Base-by-base conservation (phyloP, 306 rosid genomes). In the Vigna trinervia region DNA sequence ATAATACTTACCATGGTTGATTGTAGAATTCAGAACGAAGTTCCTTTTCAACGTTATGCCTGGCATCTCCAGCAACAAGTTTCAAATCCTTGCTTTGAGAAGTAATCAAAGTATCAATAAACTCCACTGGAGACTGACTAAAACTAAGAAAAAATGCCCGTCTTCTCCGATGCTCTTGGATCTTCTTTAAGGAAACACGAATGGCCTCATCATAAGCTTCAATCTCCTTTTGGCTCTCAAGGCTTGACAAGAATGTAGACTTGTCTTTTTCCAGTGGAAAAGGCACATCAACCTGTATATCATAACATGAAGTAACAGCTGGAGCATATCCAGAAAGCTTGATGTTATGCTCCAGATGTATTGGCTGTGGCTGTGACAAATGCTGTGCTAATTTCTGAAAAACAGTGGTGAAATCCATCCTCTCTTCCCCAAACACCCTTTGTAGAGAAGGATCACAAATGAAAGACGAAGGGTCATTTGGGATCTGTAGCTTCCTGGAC, bases 101-200 rank as follows among this genome's bases (percentile, higher is more conserved):
- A 85, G 92, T 80, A 73, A 88, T 82, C 75, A 87, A 71, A 50
- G 90, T 66, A 71, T 92, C 86, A 43, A 92, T 75, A 76, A 92
- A 92, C 82, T 90, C 97, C 4, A 85, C 84, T 13, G 99, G 97
- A 76, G 91, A 89, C 77, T 90, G 92, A 81, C 99, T 88, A 84
- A 95, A 90, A 52, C 92, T 89, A 84, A 92, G 93, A 89, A 95
- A 95, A 86, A 90, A 95, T 73, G 96, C 88, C 10, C 93, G 86
- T 66, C 92, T 89, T 71, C 84, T 80, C 5, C 77, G 73, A 83
- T 90, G 97, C 76, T 92, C 97, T 13, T 86, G 90, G 45, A 92
- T 84, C 83, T 88, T 88, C 80, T 90, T 90, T 38, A 92, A 80
- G 23, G 92, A 79, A 20, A 78, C 63, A 28, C 78, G 59, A 46